Percentiles rank a stretch among this genome's conserved stretches.
Conservation (phyloP, 805 yeast species). For the Cyberlindnera euphorbiae region DNA sequence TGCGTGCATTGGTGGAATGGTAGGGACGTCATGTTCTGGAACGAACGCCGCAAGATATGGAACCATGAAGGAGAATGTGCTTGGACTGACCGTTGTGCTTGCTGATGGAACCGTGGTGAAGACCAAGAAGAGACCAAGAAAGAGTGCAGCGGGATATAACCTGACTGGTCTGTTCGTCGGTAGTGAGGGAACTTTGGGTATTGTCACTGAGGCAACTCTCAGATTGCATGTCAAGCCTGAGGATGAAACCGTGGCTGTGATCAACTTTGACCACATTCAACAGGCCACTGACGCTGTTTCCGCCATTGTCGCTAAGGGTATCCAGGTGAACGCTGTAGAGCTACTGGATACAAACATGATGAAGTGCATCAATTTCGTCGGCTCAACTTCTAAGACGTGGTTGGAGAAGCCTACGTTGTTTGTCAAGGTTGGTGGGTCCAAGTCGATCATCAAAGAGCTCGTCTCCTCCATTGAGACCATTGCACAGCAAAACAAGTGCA, state of each 20-base stretch:
- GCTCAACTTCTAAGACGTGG: constrained; percentile 50
- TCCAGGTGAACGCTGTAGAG: constrained; percentile 71
- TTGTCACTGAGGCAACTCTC: constrained; percentile 72
- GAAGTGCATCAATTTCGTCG: constrained; percentile 56
- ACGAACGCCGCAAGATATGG: constrained; percentile 78
- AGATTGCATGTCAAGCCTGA: constrained; percentile 63
- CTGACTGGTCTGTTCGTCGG: constrained; percentile 73
- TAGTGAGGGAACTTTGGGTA: constrained; percentile 75
- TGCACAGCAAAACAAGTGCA: constrained; percentile 49
- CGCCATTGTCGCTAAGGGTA: constrained; percentile 55
- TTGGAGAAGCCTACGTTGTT: constrained; percentile 56
- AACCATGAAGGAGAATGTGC: constrained; percentile 71
- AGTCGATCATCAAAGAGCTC: constrained; percentile 42
- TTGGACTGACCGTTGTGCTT: constrained; percentile 65
- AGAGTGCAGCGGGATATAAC: constrained; percentile 77
- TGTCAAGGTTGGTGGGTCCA: constrained; percentile 57
- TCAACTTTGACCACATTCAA: constrained; percentile 59
- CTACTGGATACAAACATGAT: constrained; percentile 68
- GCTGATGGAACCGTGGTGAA: constrained; percentile 78
- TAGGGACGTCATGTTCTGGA: constrained; percentile 75
- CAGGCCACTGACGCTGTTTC: constrained; percentile 72
- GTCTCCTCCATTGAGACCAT: constrained; percentile 44
- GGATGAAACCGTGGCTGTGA: constrained; percentile 62
- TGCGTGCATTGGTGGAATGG: constrained; percentile 76
- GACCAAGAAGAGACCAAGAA: constrained; percentile 70